These are phyloP conservation scores for Botrytis hyacinthi DNA, from an alignment of 2,329 filamentous ascomycete species.

Conservation along the genomic window DNA sequence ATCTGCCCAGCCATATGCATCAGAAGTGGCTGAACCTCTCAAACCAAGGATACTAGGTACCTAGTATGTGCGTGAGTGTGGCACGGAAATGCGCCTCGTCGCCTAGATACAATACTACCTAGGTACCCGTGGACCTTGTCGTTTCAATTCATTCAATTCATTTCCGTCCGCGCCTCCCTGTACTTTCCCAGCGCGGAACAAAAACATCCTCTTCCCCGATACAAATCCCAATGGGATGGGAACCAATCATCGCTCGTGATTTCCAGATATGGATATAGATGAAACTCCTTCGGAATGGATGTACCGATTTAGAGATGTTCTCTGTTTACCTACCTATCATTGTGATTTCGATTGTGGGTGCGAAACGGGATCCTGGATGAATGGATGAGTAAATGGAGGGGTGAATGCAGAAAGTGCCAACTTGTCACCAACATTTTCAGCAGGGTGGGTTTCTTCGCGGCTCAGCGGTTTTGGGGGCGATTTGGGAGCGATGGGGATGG, in stretches of 20 bases:
- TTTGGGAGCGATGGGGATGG: no score
- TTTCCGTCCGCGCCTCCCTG: no score
- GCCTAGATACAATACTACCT: neutral
- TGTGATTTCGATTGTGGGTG: neutral
- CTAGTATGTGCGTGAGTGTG: no score
- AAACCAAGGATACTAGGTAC: no score
- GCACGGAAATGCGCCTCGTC: neutral
- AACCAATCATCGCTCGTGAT: no score
- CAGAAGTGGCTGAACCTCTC: neutral
- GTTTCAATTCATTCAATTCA: no score
- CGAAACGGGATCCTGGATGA: neutral
- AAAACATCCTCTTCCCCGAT: no score
- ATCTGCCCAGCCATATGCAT: neutral
- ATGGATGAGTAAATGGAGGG: neutral
- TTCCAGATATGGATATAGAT: no score
- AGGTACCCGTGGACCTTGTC: no score
- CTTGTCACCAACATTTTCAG: slow-evolving; percentile 1
- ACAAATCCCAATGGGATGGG: no score
- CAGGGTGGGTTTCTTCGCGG: neutral
- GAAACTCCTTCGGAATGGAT: no score
- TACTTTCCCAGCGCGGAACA: no score
- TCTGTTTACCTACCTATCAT: neutral
- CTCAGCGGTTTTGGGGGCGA: neutral
- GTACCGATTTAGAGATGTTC: neutral
- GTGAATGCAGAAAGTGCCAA: neutral